Evolutionary conservation across 345 rosid species (phyloP).

Genomic region (Psidium guajava): DNA sequence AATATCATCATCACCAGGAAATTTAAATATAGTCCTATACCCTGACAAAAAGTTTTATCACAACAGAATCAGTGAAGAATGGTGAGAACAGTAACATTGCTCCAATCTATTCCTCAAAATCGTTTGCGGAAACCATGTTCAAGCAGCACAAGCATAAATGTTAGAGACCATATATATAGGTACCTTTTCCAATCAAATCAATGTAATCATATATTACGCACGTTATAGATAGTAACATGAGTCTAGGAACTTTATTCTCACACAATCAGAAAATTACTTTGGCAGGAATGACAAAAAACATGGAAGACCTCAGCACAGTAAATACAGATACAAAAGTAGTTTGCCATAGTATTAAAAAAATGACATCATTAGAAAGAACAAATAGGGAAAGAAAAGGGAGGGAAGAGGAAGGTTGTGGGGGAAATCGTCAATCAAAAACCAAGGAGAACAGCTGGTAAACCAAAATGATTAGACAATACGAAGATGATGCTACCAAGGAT

Average conservation of each 20-base stretch:
- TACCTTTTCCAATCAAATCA: not conserved
- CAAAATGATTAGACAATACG: not conserved
- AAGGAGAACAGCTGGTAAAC: not conserved
- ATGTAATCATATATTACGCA: not conserved
- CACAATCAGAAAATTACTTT: not conserved
- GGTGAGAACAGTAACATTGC: not conserved
- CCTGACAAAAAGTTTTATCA: not conserved
- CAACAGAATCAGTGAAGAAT: not conserved
- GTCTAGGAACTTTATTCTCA: not conserved
- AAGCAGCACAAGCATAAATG: not conserved
- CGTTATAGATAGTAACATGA: not conserved
- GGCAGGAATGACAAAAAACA: not conserved
- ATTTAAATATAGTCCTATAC: not conserved
- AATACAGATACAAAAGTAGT: not conserved
- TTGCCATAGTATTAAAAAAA: not conserved
- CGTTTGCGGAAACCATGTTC: not conserved
- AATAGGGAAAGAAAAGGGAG: not conserved
- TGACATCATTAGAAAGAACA: not conserved
- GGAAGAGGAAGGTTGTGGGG: not conserved
- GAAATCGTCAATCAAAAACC: not conserved
- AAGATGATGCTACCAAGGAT: not conserved
- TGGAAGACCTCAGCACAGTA: not conserved
- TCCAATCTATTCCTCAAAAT: not conserved
- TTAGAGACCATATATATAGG: not conserved
- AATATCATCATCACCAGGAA: not conserved